phyloP scores from a whole-genome alignment of 2,329 filamentous ascomycete species.

The Fusarium begoniae region DNA sequence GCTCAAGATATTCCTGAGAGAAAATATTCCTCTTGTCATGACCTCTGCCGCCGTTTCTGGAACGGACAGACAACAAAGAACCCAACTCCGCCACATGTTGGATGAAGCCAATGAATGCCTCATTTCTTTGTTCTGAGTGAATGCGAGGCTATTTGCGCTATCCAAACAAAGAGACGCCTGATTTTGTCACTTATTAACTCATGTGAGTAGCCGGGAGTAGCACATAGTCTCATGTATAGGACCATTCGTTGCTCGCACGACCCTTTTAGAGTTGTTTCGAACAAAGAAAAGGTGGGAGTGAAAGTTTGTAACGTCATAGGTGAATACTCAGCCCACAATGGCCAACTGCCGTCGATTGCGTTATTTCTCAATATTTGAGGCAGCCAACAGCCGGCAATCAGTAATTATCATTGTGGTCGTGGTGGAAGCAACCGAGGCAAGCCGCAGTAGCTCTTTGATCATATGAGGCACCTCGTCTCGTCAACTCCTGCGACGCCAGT shows the following conservation, averaged over 20 bases:
- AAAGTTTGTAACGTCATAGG: background rate
- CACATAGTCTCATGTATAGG: background rate
- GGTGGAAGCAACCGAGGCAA: background rate
- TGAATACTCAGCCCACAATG: background rate
- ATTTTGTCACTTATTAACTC: background rate
- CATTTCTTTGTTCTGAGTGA: conserved; percentile 27
- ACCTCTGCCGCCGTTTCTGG: background rate
- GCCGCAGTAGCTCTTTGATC: background rate
- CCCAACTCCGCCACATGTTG: background rate
- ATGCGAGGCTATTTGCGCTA: background rate
- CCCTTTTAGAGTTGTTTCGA: conserved; percentile 21
- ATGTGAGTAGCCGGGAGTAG: background rate
- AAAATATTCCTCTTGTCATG: background rate
- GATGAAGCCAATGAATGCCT: background rate
- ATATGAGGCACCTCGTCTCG: background rate
- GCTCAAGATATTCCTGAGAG: background rate
- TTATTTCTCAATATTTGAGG: background rate
- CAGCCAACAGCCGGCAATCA: background rate
- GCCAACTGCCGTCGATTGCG: background rate
- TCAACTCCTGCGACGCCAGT: background rate
- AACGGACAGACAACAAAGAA: conserved; percentile 33
- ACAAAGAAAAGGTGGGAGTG: conserved; percentile 22
- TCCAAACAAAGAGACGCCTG: conserved; percentile 6
- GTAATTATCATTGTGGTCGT: background rate
- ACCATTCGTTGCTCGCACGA: background rate